Percentiles rank a stretch among this genome's conserved stretches.
phyloP scores from a whole-genome alignment of 108 stramenopile genomes.

The Cyclotella distinguenda region DNA sequence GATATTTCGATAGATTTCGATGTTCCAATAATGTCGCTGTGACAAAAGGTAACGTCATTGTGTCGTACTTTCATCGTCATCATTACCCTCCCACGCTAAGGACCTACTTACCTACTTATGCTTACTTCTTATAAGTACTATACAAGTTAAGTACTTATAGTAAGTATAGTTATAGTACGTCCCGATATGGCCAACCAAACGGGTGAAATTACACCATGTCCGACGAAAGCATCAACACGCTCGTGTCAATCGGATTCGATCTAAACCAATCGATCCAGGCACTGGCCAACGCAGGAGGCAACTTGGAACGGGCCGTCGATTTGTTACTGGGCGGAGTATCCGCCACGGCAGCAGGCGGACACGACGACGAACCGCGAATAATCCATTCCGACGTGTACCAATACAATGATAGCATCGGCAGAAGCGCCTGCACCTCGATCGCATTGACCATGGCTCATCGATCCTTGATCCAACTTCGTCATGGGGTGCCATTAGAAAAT shows the following conservation, averaged over 20 bases:
- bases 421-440: constrained; percentile 81
- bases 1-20: too few species aligned
- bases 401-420: constrained; percentile 57
- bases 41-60: too few species aligned
- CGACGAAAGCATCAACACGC: constrained; percentile 1
- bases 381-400: constrained; percentile 54
- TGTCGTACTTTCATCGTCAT: too few species aligned
- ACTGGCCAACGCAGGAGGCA: constrained; percentile 40
- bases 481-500: background rate
- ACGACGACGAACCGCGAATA: constrained; percentile 11
- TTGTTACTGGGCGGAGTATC: constrained; percentile 39
- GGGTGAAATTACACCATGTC: background rate
- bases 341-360: background rate
- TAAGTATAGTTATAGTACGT: too few species aligned
- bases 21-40: too few species aligned
- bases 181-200: too few species aligned
- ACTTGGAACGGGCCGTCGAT: constrained; percentile 63
- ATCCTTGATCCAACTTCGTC: constrained; percentile 14
- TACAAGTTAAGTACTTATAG: too few species aligned
- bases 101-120: too few species aligned
- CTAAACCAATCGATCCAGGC: constrained; percentile 40
- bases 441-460: constrained; percentile 62
- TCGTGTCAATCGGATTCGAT: constrained; percentile 70
- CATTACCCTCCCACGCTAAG: too few species aligned
- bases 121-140: too few species aligned